Evolutionary conservation across 2,329 filamentous ascomycete species (phyloP), one percentile per base, ranked within the genome.

Genomic region (Beauveria brongniartii): DNA sequence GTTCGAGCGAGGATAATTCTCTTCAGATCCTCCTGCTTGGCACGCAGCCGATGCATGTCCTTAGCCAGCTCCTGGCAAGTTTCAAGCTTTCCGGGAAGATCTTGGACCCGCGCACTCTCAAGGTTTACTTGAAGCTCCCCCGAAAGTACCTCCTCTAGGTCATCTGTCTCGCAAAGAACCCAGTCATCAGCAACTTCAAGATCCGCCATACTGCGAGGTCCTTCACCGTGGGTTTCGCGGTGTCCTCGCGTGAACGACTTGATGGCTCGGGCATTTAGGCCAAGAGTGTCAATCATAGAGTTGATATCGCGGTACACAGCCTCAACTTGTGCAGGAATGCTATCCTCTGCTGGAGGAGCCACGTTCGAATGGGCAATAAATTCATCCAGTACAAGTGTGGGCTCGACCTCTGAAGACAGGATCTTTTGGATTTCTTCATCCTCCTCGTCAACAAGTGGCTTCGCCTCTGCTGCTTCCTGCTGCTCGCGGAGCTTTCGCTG

Each of bases 241-340:
- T 95, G 89, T 8, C 88, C 90, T 60, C 83, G 80, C 48, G 92
- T 79, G 65, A 87, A 88, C 12, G 78, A 78, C 53, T 80, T 78
- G 43, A 93, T 83, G 6, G 90, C 85, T 18, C 83, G 79, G 12
- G 79, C 85, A 70, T 97, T 97, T 55, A 97, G 82, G 10, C 93
- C 93, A 46, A 97, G 77, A 0, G 90, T 93, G 68, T 97, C 91
- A 48, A 99, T 87, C 94, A 97, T 99, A 14, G 90, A 90, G 72
- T 94, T 93, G 70, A 93, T 90, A 68, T 93, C 90, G 50, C 88
- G 83, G 71, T 90, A 94, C 1, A 88, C 78, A 20, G 84, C 81
- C 68, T 88, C 85, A 24, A 86, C 84, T 65, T 87, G 85, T 9
- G 81, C 79, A 4, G 84, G 81, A 37, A 88, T 78, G 51, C 79